Evolutionary conservation across 192 early-diverging fungal species (phyloP).

Genomic region (Coemansia aciculifera): DNA sequence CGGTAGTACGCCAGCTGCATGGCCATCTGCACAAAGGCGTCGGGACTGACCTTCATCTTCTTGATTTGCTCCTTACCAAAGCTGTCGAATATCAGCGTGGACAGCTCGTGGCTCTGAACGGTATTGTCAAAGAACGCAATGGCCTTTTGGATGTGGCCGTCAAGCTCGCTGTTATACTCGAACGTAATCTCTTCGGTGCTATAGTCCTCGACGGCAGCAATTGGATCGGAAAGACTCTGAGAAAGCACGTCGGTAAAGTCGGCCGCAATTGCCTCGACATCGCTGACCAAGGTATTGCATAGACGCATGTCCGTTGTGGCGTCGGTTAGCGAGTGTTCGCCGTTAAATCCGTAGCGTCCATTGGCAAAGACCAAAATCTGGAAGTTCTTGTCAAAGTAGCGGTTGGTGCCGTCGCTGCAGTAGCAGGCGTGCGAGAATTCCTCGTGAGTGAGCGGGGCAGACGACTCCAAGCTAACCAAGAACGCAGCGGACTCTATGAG

Average conservation of each 20-base stretch:
- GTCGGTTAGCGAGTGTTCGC: constrained; percentile 74
- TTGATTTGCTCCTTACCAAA: constrained; percentile 79
- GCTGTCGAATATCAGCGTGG: constrained; percentile 66
- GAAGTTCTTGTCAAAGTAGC: constrained; percentile 79
- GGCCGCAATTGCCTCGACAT: constrained; percentile 38
- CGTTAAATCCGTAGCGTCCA: constrained; percentile 76
- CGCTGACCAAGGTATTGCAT: constrained; percentile 67
- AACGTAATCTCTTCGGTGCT: constrained; percentile 55
- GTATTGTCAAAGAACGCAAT: constrained; percentile 65
- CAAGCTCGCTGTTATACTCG: constrained; percentile 54
- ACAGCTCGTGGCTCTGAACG: constrained; percentile 64
- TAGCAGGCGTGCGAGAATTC: constrained; percentile 76
- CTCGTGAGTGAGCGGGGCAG: constrained; percentile 66
- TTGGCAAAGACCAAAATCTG: constrained; percentile 81
- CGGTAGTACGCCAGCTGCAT: constrained; percentile 76
- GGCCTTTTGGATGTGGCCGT: constrained; percentile 58
- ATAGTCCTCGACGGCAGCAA: constrained; percentile 36
- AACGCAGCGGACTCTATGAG: constrained; percentile 75
- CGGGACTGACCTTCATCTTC: constrained; percentile 58
- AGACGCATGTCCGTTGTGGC: constrained; percentile 77
- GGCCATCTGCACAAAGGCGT: constrained; percentile 76
- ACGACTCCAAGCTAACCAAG: constrained; percentile 75
- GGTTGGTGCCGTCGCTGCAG: constrained; percentile 76
- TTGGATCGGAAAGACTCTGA: background rate
- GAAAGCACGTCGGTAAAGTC: background rate